These are phyloP conservation scores for Parathielavia hyrcaniae DNA, from an alignment of 495 filamentous ascomycete species.

Conservation along the genomic window DNA sequence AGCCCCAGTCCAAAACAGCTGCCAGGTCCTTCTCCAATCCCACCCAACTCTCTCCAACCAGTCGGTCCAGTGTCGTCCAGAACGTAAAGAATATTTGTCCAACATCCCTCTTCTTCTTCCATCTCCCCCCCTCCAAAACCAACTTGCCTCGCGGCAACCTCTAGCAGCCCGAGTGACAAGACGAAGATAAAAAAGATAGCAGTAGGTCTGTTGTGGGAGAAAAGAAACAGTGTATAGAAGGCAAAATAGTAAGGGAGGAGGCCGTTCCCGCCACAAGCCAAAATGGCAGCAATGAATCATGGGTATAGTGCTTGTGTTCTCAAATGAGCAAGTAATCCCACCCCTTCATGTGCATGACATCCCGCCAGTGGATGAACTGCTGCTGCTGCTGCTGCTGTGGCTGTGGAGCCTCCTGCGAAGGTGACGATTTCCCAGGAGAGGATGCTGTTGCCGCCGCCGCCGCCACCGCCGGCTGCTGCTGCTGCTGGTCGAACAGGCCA, in stretches of 20 bases:
- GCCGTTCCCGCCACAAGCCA: slow-evolving; percentile 24
- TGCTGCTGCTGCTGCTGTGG: slow-evolving; percentile 37
- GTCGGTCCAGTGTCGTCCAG: slow-evolving; percentile 19
- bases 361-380: slow-evolving; percentile 79
- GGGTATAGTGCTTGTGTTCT: slow-evolving; percentile 10
- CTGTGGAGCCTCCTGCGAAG: slow-evolving; percentile 37
- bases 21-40: background rate
- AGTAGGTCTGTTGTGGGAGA: background rate
- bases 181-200: slow-evolving; percentile 1
- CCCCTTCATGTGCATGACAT: slow-evolving; percentile 83
- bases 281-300: slow-evolving; percentile 25
- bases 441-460: no score
- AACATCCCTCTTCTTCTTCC: background rate
- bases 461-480: slow-evolving; percentile 24
- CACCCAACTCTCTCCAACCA: slow-evolving; percentile 1
- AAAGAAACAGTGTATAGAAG: slow-evolving; percentile 7
- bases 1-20: slow-evolving; percentile 18
- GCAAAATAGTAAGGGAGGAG: slow-evolving; percentile 16
- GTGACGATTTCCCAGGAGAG: slow-evolving; percentile 33
- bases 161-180: slow-evolving; percentile 9
- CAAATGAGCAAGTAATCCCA: slow-evolving; percentile 93
- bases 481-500: slow-evolving; percentile 18
- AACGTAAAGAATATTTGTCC: slow-evolving; percentile 5
- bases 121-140: slow-evolving; percentile 7
- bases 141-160: slow-evolving; percentile 30